Conservation (phyloP, 768 basidiomycete genomes). For the Tulasnella calospora region DNA sequence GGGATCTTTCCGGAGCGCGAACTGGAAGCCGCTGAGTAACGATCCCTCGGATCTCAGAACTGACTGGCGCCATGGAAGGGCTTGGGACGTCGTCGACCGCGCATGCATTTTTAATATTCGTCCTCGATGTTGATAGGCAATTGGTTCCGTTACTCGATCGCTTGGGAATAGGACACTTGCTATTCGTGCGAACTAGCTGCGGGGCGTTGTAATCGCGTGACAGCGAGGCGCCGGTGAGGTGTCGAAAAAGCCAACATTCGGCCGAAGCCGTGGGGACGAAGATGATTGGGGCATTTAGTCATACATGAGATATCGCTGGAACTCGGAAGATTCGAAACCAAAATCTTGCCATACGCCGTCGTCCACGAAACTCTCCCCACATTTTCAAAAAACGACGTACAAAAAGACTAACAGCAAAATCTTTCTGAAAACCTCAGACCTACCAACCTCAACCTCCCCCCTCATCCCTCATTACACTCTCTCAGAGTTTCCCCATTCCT, state of each 20-base stretch:
- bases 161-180: not conserved
- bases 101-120: not conserved
- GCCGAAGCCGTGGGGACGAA: not conserved
- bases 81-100: not conserved
- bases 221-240: not conserved
- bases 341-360: not conserved
- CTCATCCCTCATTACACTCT: not conserved
- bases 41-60: too few relatives aligned
- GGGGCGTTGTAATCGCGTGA: too few relatives aligned
- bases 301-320: not conserved
- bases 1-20: not conserved
- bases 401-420: not conserved
- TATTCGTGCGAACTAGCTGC: not conserved
- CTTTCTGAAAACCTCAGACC: not conserved
- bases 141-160: not conserved
- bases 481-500: not conserved
- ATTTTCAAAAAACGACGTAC: conserved; percentile 12
- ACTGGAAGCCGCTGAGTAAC: too few relatives aligned
- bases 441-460: not conserved
- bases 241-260: not conserved
- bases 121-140: not conserved
- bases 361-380: not conserved
- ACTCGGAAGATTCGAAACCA: not conserved
- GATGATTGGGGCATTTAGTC: not conserved
- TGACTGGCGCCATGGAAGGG: not conserved